Base-by-base conservation (phyloP, 345 rosid species). In the Linum tenue region DNA sequence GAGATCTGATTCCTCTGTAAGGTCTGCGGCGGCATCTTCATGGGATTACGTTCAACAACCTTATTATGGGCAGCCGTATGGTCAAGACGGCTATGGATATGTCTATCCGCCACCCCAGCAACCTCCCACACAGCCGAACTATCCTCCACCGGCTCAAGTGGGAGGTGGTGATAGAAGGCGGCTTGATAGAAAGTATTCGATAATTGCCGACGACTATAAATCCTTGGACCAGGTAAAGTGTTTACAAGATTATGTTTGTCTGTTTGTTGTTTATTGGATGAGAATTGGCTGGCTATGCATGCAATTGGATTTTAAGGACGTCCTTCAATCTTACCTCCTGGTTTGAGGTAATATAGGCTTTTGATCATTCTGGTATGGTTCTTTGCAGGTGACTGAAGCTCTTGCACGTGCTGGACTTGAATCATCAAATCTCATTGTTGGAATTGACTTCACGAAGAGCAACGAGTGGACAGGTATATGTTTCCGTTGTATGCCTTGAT, bases 141-240 rank as follows among this genome's bases (percentile, higher is more conserved):
- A 67, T 72, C 59, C 79, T 8, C 50, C 56, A 16, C 43, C 31
- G 31, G 31, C 75, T 70, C 86, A 71, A 37, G 67, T 74, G 41
- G 22, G n/a, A 7, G 57, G 65, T 15, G 62, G 70, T 36, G 75
- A 79, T 64, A 81, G 69, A 60, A 87, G 77, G 79, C 80, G 44
- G 69, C 79, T 89, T 67, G 94, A 89, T 5, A 80, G 90, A 42
- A 87, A 74, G 82, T 89, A 77, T 69, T 92, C 96, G 0, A 83
- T 73, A 64, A 86, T 92, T 64, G 81, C 92, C 1, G 98, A 92
- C 72, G 60, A 90, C 55, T 92, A 83, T 80, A 81, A 76, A 63
- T 85, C 97, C 60, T 77, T 92, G 58, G 90, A 88, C 4, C 87
- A 92, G 90, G 98, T 92, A 63, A 73, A 64, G 9, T 65, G 3